phyloP scores from a whole-genome alignment of 2,329 filamentous ascomycete species.

The Ceratocystis eucalypticola region DNA sequence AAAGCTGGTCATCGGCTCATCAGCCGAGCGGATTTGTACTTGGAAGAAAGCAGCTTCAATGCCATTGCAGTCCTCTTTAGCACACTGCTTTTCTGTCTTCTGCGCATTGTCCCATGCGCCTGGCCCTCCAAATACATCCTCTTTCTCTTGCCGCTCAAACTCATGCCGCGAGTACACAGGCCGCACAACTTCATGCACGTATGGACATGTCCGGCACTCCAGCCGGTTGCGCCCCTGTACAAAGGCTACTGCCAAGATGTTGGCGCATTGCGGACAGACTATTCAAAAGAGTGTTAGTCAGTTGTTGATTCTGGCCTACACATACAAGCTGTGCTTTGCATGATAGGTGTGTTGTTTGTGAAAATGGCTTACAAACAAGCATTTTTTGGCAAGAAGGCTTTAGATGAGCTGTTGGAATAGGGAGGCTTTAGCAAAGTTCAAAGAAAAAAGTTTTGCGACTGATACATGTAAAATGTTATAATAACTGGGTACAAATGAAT shows the following conservation, averaged over 20 bases:
- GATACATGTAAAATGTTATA: too few species aligned
- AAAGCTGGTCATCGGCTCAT: conserved; percentile 97
- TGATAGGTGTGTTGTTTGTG: too few species aligned
- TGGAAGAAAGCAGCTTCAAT: conserved; percentile 86
- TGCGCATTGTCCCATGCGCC: conserved; percentile 86
- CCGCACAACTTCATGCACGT: conserved; percentile 69
- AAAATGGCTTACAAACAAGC: conserved; percentile 46
- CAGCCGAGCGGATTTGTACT: conserved; percentile 92
- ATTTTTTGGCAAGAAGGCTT: conserved; percentile 28
- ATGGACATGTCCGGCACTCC: conserved; percentile 91
- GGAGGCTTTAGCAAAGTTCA: not conserved
- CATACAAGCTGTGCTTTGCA: not conserved
- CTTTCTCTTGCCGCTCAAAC: conserved; percentile 75
- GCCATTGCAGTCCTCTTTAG: conserved; percentile 65
- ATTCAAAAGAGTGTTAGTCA: conserved; percentile 20
- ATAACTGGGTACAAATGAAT: too few species aligned
- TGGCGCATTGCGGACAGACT: conserved; percentile 77
- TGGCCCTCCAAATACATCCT: conserved; percentile 78
- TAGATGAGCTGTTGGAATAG: not conserved
- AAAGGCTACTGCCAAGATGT: conserved; percentile 62
- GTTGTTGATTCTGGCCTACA: not conserved
- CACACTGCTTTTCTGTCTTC: conserved; percentile 70
- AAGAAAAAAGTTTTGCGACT: not conserved
- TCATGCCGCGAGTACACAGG: conserved; percentile 71
- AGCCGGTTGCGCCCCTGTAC: conserved; percentile 60